A percentile compares a stretch with the other conserved stretches of the same genome.
These are phyloP conservation scores for Naematelia encephala DNA, from an alignment of 768 basidiomycete genomes.

Conservation along the genomic window DNA sequence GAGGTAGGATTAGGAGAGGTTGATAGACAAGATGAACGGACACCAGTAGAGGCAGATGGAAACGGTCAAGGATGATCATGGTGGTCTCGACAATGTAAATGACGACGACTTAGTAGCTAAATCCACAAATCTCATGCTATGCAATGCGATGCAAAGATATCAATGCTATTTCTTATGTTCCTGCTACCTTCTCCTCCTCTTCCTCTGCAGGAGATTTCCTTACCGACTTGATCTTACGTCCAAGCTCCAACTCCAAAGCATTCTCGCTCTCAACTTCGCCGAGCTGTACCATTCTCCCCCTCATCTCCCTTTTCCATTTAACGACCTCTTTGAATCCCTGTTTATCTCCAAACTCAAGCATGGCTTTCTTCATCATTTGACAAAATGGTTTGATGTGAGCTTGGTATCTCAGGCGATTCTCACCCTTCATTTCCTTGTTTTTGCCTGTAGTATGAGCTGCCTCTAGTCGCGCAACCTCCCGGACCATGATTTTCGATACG, in stretches of 20 bases:
- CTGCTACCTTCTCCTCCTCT: not conserved
- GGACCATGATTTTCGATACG: slow-evolving; percentile 11
- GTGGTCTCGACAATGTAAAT: not conserved
- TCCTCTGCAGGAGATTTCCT: not conserved
- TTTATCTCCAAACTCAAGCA: slow-evolving; percentile 60
- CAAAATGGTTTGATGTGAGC: slow-evolving; percentile 65
- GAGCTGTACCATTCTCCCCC: slow-evolving; percentile 6
- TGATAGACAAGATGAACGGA: not conserved
- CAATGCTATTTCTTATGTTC: not conserved
- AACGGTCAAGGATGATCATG: not conserved
- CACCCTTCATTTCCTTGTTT: not conserved
- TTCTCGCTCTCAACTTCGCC: not conserved
- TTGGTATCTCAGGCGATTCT: slow-evolving; percentile 10
- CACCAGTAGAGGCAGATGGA: not conserved
- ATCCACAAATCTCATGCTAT: not conserved
- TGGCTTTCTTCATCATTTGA: slow-evolving; percentile 68
- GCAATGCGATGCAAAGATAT: not conserved
- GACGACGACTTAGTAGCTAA: not conserved
- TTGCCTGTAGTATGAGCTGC: slow-evolving; percentile 9
- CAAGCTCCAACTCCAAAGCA: not conserved
- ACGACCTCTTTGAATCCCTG: slow-evolving; percentile 50
- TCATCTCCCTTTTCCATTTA: slow-evolving; percentile 26
- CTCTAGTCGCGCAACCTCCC: not conserved
- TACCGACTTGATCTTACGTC: not conserved
- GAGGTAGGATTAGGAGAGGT: slow-evolving; percentile 38